A percentile compares a stretch with the other conserved stretches of the same genome.
Evolutionary conservation across 139 green algal species (phyloP).

Genomic region (Pleodorina starrii): DNA sequence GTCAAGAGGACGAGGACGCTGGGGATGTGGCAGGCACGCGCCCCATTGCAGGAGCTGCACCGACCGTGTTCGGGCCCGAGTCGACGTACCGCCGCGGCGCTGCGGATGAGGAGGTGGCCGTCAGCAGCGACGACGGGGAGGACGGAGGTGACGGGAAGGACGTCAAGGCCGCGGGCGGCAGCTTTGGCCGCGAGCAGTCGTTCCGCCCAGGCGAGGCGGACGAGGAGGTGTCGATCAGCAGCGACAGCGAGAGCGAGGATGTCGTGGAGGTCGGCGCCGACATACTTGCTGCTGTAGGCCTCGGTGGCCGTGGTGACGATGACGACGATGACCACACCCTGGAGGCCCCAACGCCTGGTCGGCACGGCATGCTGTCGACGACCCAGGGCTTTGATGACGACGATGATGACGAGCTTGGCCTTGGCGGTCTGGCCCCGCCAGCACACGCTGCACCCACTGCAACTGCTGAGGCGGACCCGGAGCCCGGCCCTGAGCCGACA

Average conservation of each 20-base stretch:
- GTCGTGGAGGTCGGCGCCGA: too few relatives aligned
- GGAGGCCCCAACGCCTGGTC: not conserved
- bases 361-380: not conserved
- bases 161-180: not conserved
- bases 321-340: not conserved
- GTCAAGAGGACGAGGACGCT: not conserved
- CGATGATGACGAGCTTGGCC: slow-evolving; percentile 30
- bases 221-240: slow-evolving; percentile 35
- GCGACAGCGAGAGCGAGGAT: not conserved
- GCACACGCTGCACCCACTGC: not conserved
- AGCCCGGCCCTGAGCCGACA: too few relatives aligned
- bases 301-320: not conserved
- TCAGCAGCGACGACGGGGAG: slow-evolving; percentile 33
- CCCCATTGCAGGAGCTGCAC: not conserved
- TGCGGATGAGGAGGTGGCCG: slow-evolving; percentile 28
- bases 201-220: slow-evolving; percentile 16
- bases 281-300: too few relatives aligned
- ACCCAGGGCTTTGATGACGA: not conserved
- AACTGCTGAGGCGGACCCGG: not conserved
- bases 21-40: not conserved
- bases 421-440: slow-evolving; percentile 1
- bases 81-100: slow-evolving; percentile 16
- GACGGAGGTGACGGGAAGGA: not conserved
- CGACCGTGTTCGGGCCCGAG: not conserved
- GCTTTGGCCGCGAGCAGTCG: not conserved